Conservation (phyloP, 345 rosid genomes). For the Lumnitzera racemosa region DNA sequence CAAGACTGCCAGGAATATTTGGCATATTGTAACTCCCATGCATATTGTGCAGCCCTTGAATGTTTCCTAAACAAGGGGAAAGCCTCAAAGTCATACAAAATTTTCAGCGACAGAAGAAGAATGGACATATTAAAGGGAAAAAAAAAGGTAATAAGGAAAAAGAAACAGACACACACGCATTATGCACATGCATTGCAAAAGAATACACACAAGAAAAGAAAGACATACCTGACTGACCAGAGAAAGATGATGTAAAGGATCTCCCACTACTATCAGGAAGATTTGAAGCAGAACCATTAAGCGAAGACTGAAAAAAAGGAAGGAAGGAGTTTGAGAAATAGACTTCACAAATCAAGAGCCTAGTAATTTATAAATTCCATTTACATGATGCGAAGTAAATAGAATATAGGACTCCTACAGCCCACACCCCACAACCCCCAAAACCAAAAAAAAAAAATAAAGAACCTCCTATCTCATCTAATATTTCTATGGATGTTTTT, state of each 20-base stretch:
- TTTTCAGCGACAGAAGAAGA: constrained; percentile 4
- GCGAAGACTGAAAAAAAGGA: constrained; percentile 60
- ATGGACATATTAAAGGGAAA: not conserved
- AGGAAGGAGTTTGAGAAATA: not conserved
- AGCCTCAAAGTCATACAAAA: constrained; percentile 7
- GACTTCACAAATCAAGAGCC: constrained; percentile 3
- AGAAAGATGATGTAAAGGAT: constrained; percentile 71
- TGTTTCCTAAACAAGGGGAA: constrained; percentile 38
- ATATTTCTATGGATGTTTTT: no score
- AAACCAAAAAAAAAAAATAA: not conserved
- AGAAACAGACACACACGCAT: no score
- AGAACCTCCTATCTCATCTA: no score
- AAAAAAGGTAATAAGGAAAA: no score
- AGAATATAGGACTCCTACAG: not conserved
- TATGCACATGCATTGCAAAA: not conserved
- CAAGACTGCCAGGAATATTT: constrained; percentile 76
- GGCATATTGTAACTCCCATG: constrained; percentile 91
- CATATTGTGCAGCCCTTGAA: constrained; percentile 85
- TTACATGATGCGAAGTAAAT: not conserved
- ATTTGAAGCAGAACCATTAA: constrained; percentile 83
- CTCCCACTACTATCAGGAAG: constrained; percentile 73
- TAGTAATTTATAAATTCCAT: not conserved
- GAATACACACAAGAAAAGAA: constrained; percentile 65
- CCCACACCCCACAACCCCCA: no score
- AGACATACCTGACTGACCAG: constrained; percentile 92